phyloP scores from a whole-genome alignment of 129 eudicot genomes.

The Lactuca saligna region DNA sequence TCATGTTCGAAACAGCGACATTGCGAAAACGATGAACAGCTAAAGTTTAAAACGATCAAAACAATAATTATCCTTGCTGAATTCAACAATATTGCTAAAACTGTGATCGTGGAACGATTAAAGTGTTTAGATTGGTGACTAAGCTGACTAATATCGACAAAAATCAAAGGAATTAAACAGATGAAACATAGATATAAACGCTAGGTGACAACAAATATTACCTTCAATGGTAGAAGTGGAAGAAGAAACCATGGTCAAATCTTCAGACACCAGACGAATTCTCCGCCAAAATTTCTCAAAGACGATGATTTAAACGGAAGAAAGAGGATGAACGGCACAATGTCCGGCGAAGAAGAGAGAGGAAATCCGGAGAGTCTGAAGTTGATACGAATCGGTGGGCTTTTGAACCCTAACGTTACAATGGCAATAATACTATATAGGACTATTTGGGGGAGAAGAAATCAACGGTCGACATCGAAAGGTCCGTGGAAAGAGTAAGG shows the following conservation, averaged over 20 bases:
- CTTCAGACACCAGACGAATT: constrained; percentile 16
- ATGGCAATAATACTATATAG: constrained; percentile 15
- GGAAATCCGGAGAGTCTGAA: neutral
- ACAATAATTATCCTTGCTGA: neutral
- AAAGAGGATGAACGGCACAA: neutral
- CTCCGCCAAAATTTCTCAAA: neutral
- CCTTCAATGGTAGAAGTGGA: constrained; percentile 13
- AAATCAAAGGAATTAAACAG: neutral
- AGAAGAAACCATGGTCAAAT: constrained; percentile 32
- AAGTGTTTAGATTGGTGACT: neutral
- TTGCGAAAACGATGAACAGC: constrained; percentile 3
- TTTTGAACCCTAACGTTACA: constrained; percentile 35
- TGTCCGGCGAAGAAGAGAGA: neutral
- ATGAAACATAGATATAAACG: neutral
- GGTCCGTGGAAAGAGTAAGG: constrained; percentile 14
- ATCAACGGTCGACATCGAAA: constrained; percentile 37
- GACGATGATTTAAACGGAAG: neutral
- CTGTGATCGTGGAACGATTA: constrained; percentile 6
- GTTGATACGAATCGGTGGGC: neutral
- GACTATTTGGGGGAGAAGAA: constrained; percentile 15
- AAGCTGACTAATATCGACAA: neutral
- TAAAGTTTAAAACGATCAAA: neutral
- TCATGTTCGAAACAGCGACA: constrained; percentile 2
- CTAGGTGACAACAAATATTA: neutral
- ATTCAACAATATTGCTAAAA: constrained; percentile 2